Percentiles rank a stretch among this genome's conserved stretches.
Conservation (phyloP, 1,284 basidiomycete genomes). For the Apiotrichum gamsii region DNA sequence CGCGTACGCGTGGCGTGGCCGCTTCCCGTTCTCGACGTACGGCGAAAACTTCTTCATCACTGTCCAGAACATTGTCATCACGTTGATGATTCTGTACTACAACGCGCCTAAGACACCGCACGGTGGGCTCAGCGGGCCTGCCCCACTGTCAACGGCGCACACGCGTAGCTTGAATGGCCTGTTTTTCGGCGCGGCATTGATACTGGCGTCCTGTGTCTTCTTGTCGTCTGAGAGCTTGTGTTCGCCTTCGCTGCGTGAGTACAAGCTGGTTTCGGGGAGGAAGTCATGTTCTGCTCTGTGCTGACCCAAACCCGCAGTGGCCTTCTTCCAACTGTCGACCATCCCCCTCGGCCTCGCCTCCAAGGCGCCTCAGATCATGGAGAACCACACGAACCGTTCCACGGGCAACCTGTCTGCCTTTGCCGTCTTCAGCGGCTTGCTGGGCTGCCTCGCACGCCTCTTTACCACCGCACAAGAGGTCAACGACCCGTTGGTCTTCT, state of each 20-base stretch:
- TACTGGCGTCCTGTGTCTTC: slow-evolving; percentile 48
- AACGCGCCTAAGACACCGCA: slow-evolving; percentile 14
- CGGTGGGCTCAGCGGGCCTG: slow-evolving; percentile 5
- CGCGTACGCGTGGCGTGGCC: slow-evolving; percentile 73
- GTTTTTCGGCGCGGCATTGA: slow-evolving; percentile 48
- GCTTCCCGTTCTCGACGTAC: slow-evolving; percentile 90
- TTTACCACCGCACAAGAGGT: slow-evolving; percentile 86
- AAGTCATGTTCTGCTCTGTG: neutral
- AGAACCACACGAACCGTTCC: slow-evolving; percentile 64
- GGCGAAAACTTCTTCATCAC: slow-evolving; percentile 88
- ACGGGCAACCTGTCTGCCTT: slow-evolving; percentile 88
- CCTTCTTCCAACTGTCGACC: slow-evolving; percentile 66
- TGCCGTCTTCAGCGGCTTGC: slow-evolving; percentile 69
- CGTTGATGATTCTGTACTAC: slow-evolving; percentile 66
- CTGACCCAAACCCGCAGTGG: slow-evolving; percentile 28
- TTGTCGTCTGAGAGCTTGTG: slow-evolving; percentile 50
- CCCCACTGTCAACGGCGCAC: neutral
- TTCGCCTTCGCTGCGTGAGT: slow-evolving; percentile 14
- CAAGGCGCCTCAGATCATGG: slow-evolving; percentile 78
- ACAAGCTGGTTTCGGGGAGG: neutral
- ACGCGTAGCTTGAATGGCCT: slow-evolving; percentile 6
- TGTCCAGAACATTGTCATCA: slow-evolving; percentile 74
- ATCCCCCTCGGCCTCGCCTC: slow-evolving; percentile 77
- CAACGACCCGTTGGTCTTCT: slow-evolving; percentile 66
- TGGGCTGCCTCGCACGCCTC: slow-evolving; percentile 76